A percentile compares a stretch with the other conserved stretches of the same genome.
Conservation (phyloP, 805 yeast genomes). For the Cyberlindnera petersonii region DNA sequence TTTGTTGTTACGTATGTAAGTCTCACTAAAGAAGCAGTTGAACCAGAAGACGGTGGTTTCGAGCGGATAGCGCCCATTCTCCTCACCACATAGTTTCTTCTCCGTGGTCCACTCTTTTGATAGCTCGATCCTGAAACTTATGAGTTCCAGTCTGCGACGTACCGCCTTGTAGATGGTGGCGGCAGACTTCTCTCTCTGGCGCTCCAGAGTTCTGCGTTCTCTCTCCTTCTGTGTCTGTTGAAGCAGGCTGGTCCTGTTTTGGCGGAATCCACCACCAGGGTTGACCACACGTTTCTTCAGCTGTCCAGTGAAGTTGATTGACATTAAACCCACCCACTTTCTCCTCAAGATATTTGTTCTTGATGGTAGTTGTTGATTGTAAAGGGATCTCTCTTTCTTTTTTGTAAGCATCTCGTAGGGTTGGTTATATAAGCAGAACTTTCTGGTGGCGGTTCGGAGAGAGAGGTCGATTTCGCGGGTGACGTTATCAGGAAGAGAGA, state of each 20-base stretch:
- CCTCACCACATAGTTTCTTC: too few species aligned
- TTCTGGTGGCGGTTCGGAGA: constrained; percentile 4
- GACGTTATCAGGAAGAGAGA: constrained; percentile 10
- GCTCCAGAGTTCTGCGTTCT: constrained; percentile 53
- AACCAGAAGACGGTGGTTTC: constrained; percentile 23
- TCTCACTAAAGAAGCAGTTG: constrained; percentile 30
- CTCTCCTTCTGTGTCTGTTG: constrained; percentile 65
- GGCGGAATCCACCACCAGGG: constrained; percentile 44
- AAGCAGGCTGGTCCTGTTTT: constrained; percentile 42
- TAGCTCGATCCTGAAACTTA: constrained; percentile 23
- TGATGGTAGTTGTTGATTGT: neutral
- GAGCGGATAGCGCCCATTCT: constrained; percentile 1
- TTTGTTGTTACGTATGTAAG: constrained; percentile 13
- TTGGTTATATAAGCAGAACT: neutral
- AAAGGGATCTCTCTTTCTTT: neutral
- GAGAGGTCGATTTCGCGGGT: constrained; percentile 5
- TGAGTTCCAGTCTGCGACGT: constrained; percentile 36
- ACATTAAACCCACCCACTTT: neutral
- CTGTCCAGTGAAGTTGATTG: constrained; percentile 55
- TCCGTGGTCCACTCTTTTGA: constrained; percentile 21
- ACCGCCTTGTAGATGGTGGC: constrained; percentile 46
- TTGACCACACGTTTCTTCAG: constrained; percentile 53
- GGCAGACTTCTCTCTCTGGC: constrained; percentile 48
- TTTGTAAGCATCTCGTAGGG: neutral
- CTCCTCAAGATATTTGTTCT: neutral